A percentile compares a stretch with the other conserved stretches of the same genome.
phyloP scores from a whole-genome alignment of 2,329 filamentous ascomycete species.

The Fusarium coffeatum region DNA sequence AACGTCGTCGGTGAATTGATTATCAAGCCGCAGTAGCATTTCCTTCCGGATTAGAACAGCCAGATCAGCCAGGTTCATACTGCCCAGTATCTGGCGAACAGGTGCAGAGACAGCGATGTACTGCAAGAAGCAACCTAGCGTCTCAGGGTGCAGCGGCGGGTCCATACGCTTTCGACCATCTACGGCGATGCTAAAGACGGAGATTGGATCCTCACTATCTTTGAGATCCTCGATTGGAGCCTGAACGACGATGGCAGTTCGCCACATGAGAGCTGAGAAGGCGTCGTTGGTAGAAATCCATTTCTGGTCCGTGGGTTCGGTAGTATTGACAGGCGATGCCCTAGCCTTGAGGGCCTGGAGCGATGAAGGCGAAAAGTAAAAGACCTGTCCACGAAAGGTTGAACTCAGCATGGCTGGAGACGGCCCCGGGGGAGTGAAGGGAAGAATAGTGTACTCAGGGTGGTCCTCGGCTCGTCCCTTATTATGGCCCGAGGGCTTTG shows the following conservation, averaged over 20 bases:
- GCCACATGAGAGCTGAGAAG: slow-evolving; percentile 30
- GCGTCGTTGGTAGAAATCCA: slow-evolving; percentile 35
- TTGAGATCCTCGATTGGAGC: slow-evolving; percentile 10
- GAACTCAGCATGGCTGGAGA: slow-evolving; percentile 18
- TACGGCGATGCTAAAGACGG: slow-evolving; percentile 25
- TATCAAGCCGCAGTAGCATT: background rate
- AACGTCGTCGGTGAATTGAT: slow-evolving; percentile 26
- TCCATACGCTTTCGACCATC: slow-evolving; percentile 21
- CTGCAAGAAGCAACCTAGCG: slow-evolving; percentile 25
- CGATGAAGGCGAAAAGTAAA: slow-evolving; percentile 28
- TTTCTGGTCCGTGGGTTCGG: slow-evolving; percentile 3
- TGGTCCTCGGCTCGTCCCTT: slow-evolving; percentile 11
- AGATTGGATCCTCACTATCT: background rate
- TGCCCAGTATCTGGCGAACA: slow-evolving; percentile 15
- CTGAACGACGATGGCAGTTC: slow-evolving; percentile 19
- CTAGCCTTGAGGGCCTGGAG: slow-evolving; percentile 14
- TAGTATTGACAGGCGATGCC: slow-evolving; percentile 3
- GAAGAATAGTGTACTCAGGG: slow-evolving; percentile 16
- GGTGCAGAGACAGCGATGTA: slow-evolving; percentile 18
- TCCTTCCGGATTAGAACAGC: slow-evolving; percentile 26
- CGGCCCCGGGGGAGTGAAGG: slow-evolving; percentile 4
- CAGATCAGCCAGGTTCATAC: slow-evolving; percentile 14
- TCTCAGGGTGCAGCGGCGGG: slow-evolving; percentile 15
- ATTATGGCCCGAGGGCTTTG: slow-evolving; percentile 12
- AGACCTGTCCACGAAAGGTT: slow-evolving; percentile 17